Evolutionary conservation across 2,329 filamentous ascomycete genomes (phyloP), one percentile per base, ranked within the genome.

Genomic region (Penicillium sp.): DNA sequence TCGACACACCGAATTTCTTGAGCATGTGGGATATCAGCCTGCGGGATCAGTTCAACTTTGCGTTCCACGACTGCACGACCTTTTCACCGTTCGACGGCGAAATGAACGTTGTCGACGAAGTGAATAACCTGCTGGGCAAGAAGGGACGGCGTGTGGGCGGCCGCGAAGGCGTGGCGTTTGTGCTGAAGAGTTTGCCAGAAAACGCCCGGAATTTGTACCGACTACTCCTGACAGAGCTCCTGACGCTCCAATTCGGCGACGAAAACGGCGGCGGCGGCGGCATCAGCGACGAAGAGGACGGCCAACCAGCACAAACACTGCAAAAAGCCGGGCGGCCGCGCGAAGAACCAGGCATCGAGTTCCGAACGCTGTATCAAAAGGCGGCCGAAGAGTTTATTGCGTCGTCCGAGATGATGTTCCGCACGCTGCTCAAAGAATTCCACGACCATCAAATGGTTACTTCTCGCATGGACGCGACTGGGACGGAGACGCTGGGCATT

Each of bases 401-500:
- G 71, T 94, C 90, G 64, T 96, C 89, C 59, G 94, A 97, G 76
- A 91, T 97, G 83, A 91, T 90, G 60, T 97, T 97, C 76, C 83
- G 94, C 59, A 96, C 92, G 24, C 72, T 99, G 68, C 74, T 99
- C 61, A 97, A 97, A 75, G 94, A 99, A 82, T 94, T 99, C 71
- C 91, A 97, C 69, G 94, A 99, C 67, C 94, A 99, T 77, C 91
- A 97, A 68, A 97, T 99, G 85, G 89, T 99, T 61, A 90, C 90
- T 55, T 95, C 89, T 60, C 84, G 86, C 60, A 93, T 93, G 68
- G 93, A 99, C 71, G 82, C 83, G 0, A 78, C 92, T 56, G 94
- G 94, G 3, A 92, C 88, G 2, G 94, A 97, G 70, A 77, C 94
- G 52, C 73, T 99, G 47, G 88, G 89, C 63, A 84, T 96, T 14